A percentile compares a stretch with the other conserved stretches of the same genome.
Evolutionary conservation across 2,329 filamentous ascomycete species (phyloP).

Genomic region (Arthrobotrys sinensis): DNA sequence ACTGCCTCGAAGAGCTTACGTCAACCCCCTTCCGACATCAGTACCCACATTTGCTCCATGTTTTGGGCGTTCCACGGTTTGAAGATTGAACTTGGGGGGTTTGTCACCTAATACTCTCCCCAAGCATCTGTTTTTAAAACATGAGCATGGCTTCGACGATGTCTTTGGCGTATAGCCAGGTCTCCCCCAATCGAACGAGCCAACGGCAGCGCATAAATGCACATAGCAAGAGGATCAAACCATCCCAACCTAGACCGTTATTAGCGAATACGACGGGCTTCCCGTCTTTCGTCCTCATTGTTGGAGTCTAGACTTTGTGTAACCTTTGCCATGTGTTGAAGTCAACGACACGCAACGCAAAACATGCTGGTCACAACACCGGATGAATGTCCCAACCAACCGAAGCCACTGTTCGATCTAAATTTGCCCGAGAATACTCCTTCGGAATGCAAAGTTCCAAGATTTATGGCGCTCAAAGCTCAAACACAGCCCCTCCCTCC

Average conservation of each 20-base stretch:
- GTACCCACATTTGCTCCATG: slow-evolving; percentile 3
- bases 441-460: slow-evolving; percentile 18
- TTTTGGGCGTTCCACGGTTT: slow-evolving; percentile 16
- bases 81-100: background rate
- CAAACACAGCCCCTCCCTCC: slow-evolving; percentile 44
- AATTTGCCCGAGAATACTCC: slow-evolving; percentile 23
- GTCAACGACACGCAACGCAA: slow-evolving; percentile 52
- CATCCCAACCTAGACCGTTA: background rate
- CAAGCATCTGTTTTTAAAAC: background rate
- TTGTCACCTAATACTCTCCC: slow-evolving; percentile 10
- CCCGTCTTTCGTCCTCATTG: background rate
- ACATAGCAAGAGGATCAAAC: background rate
- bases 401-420: background rate
- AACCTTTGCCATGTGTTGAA: slow-evolving; percentile 43
- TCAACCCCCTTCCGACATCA: slow-evolving; percentile 20
- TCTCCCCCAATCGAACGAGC: background rate
- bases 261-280: slow-evolving; percentile 8
- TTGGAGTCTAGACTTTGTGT: slow-evolving; percentile 23
- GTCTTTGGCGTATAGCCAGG: slow-evolving; percentile 2
- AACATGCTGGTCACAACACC: background rate
- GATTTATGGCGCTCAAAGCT: slow-evolving; percentile 30
- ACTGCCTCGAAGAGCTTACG: slow-evolving; percentile 28
- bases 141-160: background rate
- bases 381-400: slow-evolving; percentile 7
- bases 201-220: slow-evolving; percentile 1